These are phyloP conservation scores for Punctularia strigosozonata DNA, from an alignment of 768 basidiomycete species.

Conservation along the genomic window DNA sequence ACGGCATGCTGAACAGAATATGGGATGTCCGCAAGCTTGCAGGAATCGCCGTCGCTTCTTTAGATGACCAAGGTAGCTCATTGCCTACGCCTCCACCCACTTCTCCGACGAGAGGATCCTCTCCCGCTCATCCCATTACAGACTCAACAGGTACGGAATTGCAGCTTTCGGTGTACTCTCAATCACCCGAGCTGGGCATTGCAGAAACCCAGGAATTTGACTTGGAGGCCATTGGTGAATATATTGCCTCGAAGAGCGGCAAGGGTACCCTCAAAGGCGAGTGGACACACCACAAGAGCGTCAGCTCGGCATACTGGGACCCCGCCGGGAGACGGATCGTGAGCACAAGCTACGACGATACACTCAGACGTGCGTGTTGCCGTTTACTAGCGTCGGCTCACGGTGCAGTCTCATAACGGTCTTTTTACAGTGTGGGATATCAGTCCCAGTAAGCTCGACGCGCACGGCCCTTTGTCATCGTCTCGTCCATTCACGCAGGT, in stretches of 20 bases:
- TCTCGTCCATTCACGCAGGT: slow-evolving; percentile 54
- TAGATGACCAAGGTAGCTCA: slow-evolving; percentile 11
- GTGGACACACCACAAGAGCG: slow-evolving; percentile 63
- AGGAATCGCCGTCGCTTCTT: slow-evolving; percentile 25
- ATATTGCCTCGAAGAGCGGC: slow-evolving; percentile 38
- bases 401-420: neutral
- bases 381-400: neutral
- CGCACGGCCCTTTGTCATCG: slow-evolving; percentile 38
- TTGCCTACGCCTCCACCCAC: slow-evolving; percentile 16
- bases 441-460: slow-evolving; percentile 35
- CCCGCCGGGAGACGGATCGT: slow-evolving; percentile 67
- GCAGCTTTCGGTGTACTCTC: too few species aligned
- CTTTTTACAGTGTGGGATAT: slow-evolving; percentile 62
- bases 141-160: too few species aligned
- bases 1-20: slow-evolving; percentile 30
- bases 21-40: slow-evolving; percentile 71
- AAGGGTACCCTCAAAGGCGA: slow-evolving; percentile 47
- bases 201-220: slow-evolving; percentile 20
- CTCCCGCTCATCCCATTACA: neutral
- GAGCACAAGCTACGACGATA: slow-evolving; percentile 80
- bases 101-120: slow-evolving; percentile 1
- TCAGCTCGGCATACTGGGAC: slow-evolving; percentile 82
- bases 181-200: too few species aligned
- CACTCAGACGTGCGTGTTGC: slow-evolving; percentile 44
- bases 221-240: slow-evolving; percentile 34